Evolutionary conservation across 345 rosid genomes (phyloP).

Genomic region (Conringia planisiliqua): DNA sequence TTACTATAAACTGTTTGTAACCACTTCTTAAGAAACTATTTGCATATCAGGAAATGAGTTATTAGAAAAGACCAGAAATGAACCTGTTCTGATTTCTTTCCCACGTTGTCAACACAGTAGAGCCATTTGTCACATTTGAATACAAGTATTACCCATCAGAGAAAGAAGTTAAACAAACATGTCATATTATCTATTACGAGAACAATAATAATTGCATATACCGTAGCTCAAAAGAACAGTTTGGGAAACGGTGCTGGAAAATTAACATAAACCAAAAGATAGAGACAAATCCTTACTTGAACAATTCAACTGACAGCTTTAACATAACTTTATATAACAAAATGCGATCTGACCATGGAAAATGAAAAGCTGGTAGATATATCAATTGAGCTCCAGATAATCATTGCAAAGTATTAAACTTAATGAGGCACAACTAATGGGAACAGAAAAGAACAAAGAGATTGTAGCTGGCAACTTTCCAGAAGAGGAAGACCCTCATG

Average conservation of each 20-base stretch:
- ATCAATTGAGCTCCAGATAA: neutral
- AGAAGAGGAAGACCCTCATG: constrained; percentile 32
- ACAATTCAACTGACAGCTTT: constrained; percentile 3
- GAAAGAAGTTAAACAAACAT: constrained; percentile 2
- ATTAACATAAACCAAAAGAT: neutral
- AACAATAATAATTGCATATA: constrained; percentile 5
- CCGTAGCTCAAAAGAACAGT: constrained; percentile 6
- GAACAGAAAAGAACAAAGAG: constrained; percentile 26
- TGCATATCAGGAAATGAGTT: constrained; percentile 27
- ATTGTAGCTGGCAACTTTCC: constrained; percentile 34
- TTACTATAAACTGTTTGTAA: constrained; percentile 19
- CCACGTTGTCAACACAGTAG: constrained; percentile 17
- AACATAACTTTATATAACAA: constrained; percentile 6
- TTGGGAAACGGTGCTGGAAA: neutral
- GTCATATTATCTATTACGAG: neutral
- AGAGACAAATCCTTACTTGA: constrained; percentile 9
- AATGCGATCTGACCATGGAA: constrained; percentile 16
- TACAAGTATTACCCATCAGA: constrained; percentile 4
- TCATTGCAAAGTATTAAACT: constrained; percentile 7
- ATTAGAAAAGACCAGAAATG: constrained; percentile 18
- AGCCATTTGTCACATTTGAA: neutral
- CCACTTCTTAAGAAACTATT: constrained; percentile 28
- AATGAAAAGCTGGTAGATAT: neutral
- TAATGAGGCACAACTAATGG: constrained; percentile 11
- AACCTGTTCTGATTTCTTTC: constrained; percentile 26